Base-by-base conservation (phyloP, 2,329 filamentous ascomycete genomes). In the Pezicula radicicola region DNA sequence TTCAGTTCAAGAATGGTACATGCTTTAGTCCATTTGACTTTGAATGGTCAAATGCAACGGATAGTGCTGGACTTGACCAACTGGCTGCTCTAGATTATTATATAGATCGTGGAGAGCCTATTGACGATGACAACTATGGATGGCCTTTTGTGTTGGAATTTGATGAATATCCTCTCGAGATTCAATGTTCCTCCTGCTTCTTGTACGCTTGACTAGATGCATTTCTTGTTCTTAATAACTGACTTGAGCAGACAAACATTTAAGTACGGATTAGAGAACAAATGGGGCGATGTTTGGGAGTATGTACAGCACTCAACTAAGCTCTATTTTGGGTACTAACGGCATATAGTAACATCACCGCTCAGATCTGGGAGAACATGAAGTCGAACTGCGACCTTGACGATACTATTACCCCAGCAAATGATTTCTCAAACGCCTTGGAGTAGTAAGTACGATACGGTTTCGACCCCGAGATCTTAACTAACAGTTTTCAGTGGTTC, bases 111-210 rank as follows among this genome's bases (percentile, higher is more conserved):
- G 21, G 15, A 3, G 47, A 40, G 21, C 43, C 46, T 10, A 50
- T 53, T 18, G 48, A 53, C 28, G 51, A 53, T 46, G 51, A 53
- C 18, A 53, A 53, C 48, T 53, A 50, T 42, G 48, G 47, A 16
- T 53, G 48, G 51, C 30, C 28, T 21, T 12, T 25, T 30, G 30
- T 25, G 4, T 16, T 50, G 25, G 51, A 53, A 25, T 53, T 45
- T 46, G 48, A 53, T 40, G 51, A 53, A 43, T 53, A 53, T 47
- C 51, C 51, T 37, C 12, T 41, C 2, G 45, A 48, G 39, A 52
- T 52, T n/a, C 45, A 52, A 39, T 52, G 50, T 35, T 30, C 18
- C 16, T 48, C 50, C 2, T 52, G 50, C 37, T 48, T 49, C 37
- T 18, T 52, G 49, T 51, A 51, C 12, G 49, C 28, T 21, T 21